phyloP scores from a whole-genome alignment of 139 green algal species.

The Nannochloris sp. region DNA sequence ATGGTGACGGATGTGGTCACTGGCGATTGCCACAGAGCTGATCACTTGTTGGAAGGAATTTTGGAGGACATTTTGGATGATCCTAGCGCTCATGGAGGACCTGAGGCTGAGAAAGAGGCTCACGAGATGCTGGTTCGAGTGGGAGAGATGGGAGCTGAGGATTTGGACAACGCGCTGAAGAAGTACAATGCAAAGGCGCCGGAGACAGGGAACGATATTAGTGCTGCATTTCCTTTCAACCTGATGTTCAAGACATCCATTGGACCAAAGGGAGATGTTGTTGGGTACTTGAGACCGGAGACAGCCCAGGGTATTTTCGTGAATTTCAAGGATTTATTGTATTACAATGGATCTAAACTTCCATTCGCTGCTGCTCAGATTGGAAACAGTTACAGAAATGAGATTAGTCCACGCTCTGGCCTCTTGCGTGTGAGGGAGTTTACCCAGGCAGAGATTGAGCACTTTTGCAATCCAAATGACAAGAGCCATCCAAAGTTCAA shows the following conservation, averaged over 20 bases:
- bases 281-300: conserved; percentile 83
- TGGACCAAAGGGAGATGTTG: conserved; percentile 69
- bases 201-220: conserved; percentile 91
- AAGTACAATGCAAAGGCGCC: conserved; percentile 77
- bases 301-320: conserved; percentile 89
- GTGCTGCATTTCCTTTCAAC: conserved; percentile 93
- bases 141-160: conserved; percentile 73
- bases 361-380: conserved; percentile 95
- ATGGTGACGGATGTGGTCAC: conserved; percentile 93
- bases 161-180: conserved; percentile 65
- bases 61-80: conserved; percentile 79
- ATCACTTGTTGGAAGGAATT: conserved; percentile 86
- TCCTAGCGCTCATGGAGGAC: conserved; percentile 39
- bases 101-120: conserved; percentile 42
- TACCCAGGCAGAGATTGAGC: conserved; percentile 98
- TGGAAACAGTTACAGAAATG: conserved; percentile 92
- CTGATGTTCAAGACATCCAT: conserved; percentile 96
- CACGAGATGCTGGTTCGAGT: conserved; percentile 63
- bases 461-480: conserved; percentile 91
- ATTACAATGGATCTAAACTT: conserved; percentile 96
- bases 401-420: conserved; percentile 84
- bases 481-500: conserved; percentile 92
- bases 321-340: conserved; percentile 92
- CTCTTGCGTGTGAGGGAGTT: conserved; percentile 97
- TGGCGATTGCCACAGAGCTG: conserved; percentile 81